Base-by-base conservation (phyloP, 306 rosid species). In the Sesbania bispinosa region DNA sequence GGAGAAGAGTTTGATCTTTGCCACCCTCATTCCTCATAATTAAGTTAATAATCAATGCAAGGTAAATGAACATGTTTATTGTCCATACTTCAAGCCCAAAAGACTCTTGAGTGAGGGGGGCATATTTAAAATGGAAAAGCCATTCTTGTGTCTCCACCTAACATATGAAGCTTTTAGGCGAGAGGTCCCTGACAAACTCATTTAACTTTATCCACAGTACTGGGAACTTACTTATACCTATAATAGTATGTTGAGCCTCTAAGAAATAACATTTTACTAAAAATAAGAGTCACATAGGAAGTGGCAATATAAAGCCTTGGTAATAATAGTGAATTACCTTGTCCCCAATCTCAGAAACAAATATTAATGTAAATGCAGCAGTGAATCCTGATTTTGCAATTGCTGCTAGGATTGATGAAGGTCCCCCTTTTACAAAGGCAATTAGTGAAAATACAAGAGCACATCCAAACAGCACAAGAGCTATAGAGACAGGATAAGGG, bases 341-440 rank as follows among this genome's bases (percentile, higher is more conserved):
- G 88, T 94, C 99, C 24, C 99, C 99, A 72, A 94, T 94, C 89
- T 94, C 99, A 73, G 99, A 94, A 73, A 94, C 91, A 82, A 86
- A 91, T 85, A 94, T 94, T 73, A 94, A 86, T 41, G 94, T 71
- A 76, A 94, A 94, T 20, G 99, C 99, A 74, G 99, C 99, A 50
- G 99, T 87, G 81, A 94, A 90, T 68, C 99, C 99, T 41, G 99
- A 84, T 77, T 91, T 94, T 57, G 99, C 84, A 51, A 94, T 62
- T 77, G 95, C 97, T 65, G 88, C 91, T 73, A 94, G 76, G 41
- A 87, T 52, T 32, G 91, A 58, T 42, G 96, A 80, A 65, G 96
- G 91, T 14, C 93, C 97, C 82, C 97, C 95, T 83, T 86, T 94
- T 82, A 70, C 82, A 77, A 91, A 90, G 70, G 97, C 89, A 77